These are phyloP conservation scores for Solanum okadae DNA, from an alignment of 257 asterid species.

Conservation along the genomic window DNA sequence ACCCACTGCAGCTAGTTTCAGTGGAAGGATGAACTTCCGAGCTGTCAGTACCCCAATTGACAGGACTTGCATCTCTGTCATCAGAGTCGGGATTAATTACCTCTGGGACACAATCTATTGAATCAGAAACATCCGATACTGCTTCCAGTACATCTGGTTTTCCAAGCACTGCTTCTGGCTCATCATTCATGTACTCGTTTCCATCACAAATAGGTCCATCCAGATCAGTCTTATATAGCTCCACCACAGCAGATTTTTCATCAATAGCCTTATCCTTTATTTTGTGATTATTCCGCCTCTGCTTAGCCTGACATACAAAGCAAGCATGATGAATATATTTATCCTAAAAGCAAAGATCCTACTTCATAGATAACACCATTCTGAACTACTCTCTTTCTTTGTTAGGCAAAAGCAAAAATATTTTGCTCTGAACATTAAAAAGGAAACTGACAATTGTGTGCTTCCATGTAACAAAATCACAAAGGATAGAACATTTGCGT, in stretches of 20 bases:
- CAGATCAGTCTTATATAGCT: conserved; percentile 32
- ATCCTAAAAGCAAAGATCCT: not conserved
- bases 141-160: conserved; percentile 49
- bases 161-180: conserved; percentile 27
- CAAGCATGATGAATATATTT: not conserved
- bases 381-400: not conserved
- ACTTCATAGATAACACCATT: not conserved
- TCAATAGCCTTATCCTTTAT: conserved; percentile 61
- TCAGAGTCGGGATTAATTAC: conserved; percentile 49
- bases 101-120: conserved; percentile 54
- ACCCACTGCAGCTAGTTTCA: conserved; percentile 40
- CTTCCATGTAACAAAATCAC: not conserved
- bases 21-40: conserved; percentile 53
- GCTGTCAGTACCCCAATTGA: conserved; percentile 53
- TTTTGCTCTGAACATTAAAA: not conserved
- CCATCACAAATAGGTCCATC: conserved; percentile 31
- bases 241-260: conserved; percentile 26
- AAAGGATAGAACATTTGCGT: not conserved
- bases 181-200: conserved; percentile 17
- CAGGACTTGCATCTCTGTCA: conserved; percentile 48
- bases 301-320: conserved; percentile 52
- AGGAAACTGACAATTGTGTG: not conserved
- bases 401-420: not conserved
- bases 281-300: conserved; percentile 63
- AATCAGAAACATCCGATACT: conserved; percentile 76